Evolutionary conservation across 768 basidiomycete species (phyloP).

Genomic region (Boletus reticuloceps): DNA sequence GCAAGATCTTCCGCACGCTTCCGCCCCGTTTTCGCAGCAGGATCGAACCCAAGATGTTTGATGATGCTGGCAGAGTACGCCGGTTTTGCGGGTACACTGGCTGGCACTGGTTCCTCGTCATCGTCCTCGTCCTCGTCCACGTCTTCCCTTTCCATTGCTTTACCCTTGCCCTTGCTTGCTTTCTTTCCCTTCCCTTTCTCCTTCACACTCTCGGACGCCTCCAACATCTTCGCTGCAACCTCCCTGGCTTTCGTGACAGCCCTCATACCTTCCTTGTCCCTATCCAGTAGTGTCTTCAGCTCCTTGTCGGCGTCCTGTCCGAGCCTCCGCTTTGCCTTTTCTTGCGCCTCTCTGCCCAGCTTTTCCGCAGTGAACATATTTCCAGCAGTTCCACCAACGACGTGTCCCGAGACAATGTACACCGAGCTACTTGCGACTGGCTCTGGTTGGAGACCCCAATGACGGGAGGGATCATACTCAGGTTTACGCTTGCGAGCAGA

Average conservation of each 20-base stretch:
- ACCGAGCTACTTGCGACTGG: slow-evolving; percentile 45
- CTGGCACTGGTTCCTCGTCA: slow-evolving; percentile 19
- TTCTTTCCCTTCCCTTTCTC: slow-evolving; percentile 14
- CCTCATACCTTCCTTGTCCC: slow-evolving; percentile 68
- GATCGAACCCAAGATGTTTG: slow-evolving; percentile 78
- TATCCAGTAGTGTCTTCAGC: slow-evolving; percentile 56
- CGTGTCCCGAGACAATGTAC: slow-evolving; percentile 80
- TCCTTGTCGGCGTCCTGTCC: slow-evolving; percentile 59
- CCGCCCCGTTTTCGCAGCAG: slow-evolving; percentile 54
- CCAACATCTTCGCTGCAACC: slow-evolving; percentile 32
- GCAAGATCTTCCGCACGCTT: slow-evolving; percentile 38
- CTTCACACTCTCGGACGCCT: slow-evolving; percentile 16
- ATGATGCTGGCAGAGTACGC: slow-evolving; percentile 67
- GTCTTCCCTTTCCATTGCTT: slow-evolving; percentile 5
- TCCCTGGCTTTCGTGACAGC: slow-evolving; percentile 62
- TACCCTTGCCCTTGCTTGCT: slow-evolving; percentile 16
- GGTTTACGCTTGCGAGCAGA: slow-evolving; percentile 48
- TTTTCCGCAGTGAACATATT: slow-evolving; percentile 60
- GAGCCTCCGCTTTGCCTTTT: slow-evolving; percentile 63
- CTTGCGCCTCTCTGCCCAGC: slow-evolving; percentile 78
- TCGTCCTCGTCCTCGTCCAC: slow-evolving; percentile 8
- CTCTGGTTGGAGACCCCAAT: slow-evolving; percentile 73
- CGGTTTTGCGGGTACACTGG: slow-evolving; percentile 31
- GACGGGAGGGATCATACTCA: slow-evolving; percentile 64
- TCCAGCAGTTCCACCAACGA: slow-evolving; percentile 50